Base-by-base conservation (phyloP, 1,284 basidiomycete species). In the Sporisorium sorghi region DNA sequence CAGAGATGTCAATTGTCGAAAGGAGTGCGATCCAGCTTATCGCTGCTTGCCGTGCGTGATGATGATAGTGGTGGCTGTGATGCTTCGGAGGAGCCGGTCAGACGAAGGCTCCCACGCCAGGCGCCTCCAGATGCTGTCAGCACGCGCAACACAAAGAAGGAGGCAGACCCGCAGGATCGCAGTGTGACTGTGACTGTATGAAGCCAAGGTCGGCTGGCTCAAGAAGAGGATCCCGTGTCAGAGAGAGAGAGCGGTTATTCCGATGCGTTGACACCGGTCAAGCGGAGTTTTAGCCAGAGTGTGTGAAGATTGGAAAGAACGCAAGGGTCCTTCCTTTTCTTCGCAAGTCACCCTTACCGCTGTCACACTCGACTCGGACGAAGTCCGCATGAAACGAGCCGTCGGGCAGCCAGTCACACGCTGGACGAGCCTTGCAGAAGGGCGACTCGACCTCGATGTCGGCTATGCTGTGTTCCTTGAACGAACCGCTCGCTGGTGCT, bases 201-300 rank as follows among this genome's bases (percentile, higher is more conserved):
- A n/a, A n/a, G n/a, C n/a, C n/a, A n/a, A n/a, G n/a, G n/a, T n/a
- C n/a, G n/a, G 17, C 37, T 40, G 37, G 37, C n/a, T 40, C 37
- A 40, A 19, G n/a, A 39, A 50, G 35, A 30, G 9, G 49, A 19
- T 50, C 49, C 49, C 33, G 49, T 50, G 49, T 47, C 46, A 47
- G 46, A 19, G 5, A 40, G 37, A 47, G 46, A 19, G 5, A 40
- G 37, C 37, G 37, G 5, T 40, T 40, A n/a, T 40, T 40, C 37
- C n/a, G 37, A 30, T n/a, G n/a, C 8, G n/a, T 8, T 40, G n/a
- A 40, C 37, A 40, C 5, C 37, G 37, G n/a, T 10, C 37, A 15
- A 40, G 37, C 37, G 37, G 37, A 40, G 37, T 40, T 40, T 40
- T 8, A 40, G 37, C 37, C 37, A 4, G 37, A 19, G 37, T 40